Conservation (phyloP, 176 grass and related monocot genomes). For the Tillandsia leiboldiana region DNA sequence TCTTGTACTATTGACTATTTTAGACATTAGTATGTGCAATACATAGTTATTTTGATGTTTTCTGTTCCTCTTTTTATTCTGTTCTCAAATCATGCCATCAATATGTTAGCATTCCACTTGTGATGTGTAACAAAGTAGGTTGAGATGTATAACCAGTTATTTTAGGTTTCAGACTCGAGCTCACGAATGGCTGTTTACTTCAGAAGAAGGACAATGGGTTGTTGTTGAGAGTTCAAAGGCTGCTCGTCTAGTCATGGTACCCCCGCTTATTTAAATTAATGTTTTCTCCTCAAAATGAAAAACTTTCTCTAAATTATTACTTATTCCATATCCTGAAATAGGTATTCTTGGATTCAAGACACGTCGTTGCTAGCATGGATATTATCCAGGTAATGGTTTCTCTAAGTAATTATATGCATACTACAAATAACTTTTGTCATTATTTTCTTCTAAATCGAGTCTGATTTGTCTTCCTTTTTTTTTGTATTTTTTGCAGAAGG, state of each 20-base stretch:
- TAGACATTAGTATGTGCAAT: too few relatives aligned
- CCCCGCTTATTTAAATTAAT: conserved; percentile 6
- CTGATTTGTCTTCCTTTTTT: conserved; percentile 18
- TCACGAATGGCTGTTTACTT: conserved; percentile 88
- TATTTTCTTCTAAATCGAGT: background rate
- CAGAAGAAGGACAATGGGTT: conserved; percentile 93
- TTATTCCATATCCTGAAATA: conserved; percentile 20
- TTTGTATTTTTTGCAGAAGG: conserved; percentile 48
- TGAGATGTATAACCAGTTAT: conserved; percentile 8
- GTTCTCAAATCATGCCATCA: background rate
- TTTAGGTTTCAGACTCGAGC: conserved; percentile 58
- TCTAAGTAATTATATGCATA: conserved; percentile 5
- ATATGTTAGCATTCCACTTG: background rate
- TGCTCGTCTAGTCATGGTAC: conserved; percentile 83
- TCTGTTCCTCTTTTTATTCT: too few relatives aligned
- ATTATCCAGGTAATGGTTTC: conserved; percentile 57
- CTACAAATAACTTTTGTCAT: background rate
- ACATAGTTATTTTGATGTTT: too few relatives aligned
- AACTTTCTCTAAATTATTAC: background rate
- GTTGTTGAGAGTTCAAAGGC: conserved; percentile 83
- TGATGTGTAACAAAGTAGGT: background rate
- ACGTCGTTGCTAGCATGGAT: conserved; percentile 59
- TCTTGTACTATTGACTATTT: too few relatives aligned
- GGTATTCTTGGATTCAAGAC: conserved; percentile 93
- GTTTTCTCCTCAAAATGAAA: conserved; percentile 19